Evolutionary conservation across 176 grass and related monocot species (phyloP).

Genomic region (Phoenix dactylifera): DNA sequence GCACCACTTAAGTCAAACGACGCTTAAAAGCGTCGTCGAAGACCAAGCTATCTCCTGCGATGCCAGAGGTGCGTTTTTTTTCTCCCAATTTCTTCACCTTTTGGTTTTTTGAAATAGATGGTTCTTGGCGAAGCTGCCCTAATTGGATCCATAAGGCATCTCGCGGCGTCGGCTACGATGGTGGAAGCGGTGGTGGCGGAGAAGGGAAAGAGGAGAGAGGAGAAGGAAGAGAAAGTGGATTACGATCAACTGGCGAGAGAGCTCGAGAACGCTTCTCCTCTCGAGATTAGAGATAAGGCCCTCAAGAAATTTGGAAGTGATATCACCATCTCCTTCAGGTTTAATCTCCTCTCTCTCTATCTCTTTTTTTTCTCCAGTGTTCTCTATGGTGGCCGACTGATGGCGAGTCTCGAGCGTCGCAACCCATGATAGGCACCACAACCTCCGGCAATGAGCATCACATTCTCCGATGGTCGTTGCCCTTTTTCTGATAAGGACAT

Average conservation of each 20-base stretch:
- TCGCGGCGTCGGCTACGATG: constrained; percentile 21
- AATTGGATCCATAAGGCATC: constrained; percentile 37
- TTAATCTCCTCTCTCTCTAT: not conserved
- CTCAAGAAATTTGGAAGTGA: constrained; percentile 68
- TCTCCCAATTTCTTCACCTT: too few relatives aligned
- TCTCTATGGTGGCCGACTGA: too few relatives aligned
- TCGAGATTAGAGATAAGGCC: constrained; percentile 82
- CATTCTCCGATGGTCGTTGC: too few relatives aligned
- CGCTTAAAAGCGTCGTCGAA: too few relatives aligned
- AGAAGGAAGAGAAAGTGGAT: constrained; percentile 19
- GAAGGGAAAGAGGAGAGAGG: not conserved
- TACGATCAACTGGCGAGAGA: constrained; percentile 54
- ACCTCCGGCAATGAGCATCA: too few relatives aligned
- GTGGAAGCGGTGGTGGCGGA: constrained; percentile 20
- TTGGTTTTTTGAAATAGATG: not conserved
- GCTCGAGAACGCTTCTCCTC: constrained; percentile 67
- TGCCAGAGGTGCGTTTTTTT: constrained; percentile 40
- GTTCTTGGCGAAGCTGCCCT: constrained; percentile 21
- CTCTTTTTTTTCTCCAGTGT: too few relatives aligned
- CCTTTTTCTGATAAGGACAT: too few relatives aligned
- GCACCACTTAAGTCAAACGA: too few relatives aligned
- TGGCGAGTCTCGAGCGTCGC: too few relatives aligned
- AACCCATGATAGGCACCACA: too few relatives aligned
- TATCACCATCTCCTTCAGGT: constrained; percentile 15
- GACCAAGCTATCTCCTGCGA: constrained; percentile 26